phyloP scores from a whole-genome alignment of 2,329 filamentous ascomycete genomes.

The Venturia carpophila region DNA sequence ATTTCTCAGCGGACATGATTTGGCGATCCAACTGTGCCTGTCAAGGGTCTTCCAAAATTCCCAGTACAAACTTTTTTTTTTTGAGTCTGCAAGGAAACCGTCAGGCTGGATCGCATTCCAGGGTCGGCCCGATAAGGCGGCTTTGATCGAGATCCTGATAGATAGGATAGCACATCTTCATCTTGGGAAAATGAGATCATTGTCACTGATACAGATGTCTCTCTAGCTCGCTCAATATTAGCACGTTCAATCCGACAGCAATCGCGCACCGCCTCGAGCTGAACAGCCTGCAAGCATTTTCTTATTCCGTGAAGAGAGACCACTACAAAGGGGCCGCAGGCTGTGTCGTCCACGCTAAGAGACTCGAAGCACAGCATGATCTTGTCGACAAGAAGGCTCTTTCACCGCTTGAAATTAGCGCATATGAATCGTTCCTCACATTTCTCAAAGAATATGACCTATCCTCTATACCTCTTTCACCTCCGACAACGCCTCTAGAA shows the following conservation, averaged over 20 bases:
- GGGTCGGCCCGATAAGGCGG: neutral
- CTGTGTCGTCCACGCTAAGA: neutral
- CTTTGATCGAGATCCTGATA: neutral
- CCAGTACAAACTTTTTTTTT: too few relatives aligned
- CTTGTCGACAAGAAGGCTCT: neutral
- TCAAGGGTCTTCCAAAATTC: neutral
- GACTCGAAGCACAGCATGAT: neutral
- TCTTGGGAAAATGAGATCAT: neutral
- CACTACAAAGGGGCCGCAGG: neutral
- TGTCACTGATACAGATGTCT: neutral
- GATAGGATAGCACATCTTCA: neutral
- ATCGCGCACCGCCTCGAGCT: conserved; percentile 9
- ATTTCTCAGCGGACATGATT: neutral
- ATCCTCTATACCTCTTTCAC: neutral
- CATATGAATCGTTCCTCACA: neutral
- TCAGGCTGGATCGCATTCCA: too few relatives aligned
- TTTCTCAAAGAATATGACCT: neutral
- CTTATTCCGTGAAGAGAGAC: conserved; percentile 11
- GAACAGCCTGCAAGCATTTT: neutral
- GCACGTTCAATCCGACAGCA: neutral
- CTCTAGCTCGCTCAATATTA: neutral
- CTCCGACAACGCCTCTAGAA: neutral
- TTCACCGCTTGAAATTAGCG: neutral
- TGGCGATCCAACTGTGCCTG: neutral
- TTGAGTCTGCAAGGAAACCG: too few relatives aligned